A percentile compares a stretch with the other conserved stretches of the same genome.
These are phyloP conservation scores for Russula sp. DNA, from an alignment of 768 basidiomycete species.

Conservation along the genomic window DNA sequence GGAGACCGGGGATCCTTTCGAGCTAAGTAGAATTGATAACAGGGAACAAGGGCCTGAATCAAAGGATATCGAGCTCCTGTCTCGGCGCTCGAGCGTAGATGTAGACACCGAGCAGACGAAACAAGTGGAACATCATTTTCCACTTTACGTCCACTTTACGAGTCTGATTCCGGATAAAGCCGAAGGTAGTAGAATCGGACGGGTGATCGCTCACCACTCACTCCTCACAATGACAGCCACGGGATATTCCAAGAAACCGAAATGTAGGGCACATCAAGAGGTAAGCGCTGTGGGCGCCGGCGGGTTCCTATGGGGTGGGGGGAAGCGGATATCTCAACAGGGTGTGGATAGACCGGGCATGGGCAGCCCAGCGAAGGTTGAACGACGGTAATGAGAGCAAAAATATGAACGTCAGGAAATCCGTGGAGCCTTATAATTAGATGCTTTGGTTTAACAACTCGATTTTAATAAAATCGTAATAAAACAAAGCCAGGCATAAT, in stretches of 20 bases:
- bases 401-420: background rate
- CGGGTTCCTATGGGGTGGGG: background rate
- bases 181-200: constrained; percentile 6
- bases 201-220: background rate
- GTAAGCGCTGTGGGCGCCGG: background rate
- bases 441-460: too few relatives aligned
- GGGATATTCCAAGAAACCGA: constrained; percentile 4
- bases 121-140: constrained; percentile 6
- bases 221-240: background rate
- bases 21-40: constrained; percentile 1
- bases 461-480: too few relatives aligned
- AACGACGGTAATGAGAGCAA: background rate
- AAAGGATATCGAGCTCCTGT: constrained; percentile 7
- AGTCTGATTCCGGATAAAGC: constrained; percentile 5
- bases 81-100: background rate
- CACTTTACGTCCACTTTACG: background rate
- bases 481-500: too few relatives aligned
- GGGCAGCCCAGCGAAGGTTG: background rate
- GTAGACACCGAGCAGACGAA: background rate
- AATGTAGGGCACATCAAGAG: background rate
- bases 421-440: too few relatives aligned
- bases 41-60: background rate
- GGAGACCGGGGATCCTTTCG: constrained; percentile 8
- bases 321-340: background rate
- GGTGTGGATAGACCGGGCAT: too few relatives aligned